phyloP scores from a whole-genome alignment of 345 rosid genomes.

The Trapa incisa region DNA sequence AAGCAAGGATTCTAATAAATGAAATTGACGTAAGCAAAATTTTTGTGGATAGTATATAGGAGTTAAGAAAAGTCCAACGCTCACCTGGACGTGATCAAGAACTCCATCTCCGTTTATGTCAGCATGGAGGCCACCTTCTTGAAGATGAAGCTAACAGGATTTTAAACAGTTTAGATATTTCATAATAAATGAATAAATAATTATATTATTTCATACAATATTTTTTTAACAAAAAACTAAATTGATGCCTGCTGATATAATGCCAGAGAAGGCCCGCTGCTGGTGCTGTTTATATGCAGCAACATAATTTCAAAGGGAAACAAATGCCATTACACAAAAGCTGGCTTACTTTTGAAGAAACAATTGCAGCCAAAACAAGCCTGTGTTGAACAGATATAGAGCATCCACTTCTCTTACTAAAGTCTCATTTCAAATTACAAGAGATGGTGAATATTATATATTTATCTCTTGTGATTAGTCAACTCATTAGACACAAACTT shows the following conservation, averaged over 20 bases:
- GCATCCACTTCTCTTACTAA: not conserved
- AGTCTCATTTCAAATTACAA: not conserved
- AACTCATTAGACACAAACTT: not conserved
- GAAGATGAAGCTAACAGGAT: slow-evolving; percentile 72
- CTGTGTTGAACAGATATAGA: not conserved
- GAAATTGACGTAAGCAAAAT: not conserved
- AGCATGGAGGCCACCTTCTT: slow-evolving; percentile 98
- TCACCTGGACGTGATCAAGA: slow-evolving; percentile 97
- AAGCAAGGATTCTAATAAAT: not conserved
- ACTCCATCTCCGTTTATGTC: slow-evolving; percentile 99
- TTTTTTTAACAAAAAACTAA: not conserved
- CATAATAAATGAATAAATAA: not conserved
- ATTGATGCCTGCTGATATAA: not conserved
- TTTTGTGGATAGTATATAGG: no score
- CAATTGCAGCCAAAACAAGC: not conserved
- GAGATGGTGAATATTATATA: not conserved
- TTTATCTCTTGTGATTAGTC: not conserved
- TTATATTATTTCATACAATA: no score
- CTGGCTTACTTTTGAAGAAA: no score
- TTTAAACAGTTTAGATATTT: slow-evolving; percentile 7
- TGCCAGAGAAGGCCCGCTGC: not conserved
- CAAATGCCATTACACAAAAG: no score
- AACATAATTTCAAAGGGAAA: no score
- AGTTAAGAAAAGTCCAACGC: slow-evolving; percentile 1
- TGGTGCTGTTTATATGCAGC: no score